phyloP scores from a whole-genome alignment of 805 yeast genomes.

The Candida dajiaensis region DNA sequence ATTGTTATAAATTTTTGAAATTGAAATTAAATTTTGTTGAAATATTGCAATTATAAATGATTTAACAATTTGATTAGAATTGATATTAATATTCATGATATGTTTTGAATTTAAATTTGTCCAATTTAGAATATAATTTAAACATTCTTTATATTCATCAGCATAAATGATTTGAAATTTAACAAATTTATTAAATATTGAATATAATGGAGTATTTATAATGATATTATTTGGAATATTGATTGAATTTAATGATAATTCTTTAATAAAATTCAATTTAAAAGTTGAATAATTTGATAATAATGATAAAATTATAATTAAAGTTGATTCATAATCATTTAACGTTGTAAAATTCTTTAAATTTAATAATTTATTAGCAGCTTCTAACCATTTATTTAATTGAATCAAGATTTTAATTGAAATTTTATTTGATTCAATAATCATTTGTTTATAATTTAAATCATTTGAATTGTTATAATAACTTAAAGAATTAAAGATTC shows the following conservation, averaged over 20 bases:
- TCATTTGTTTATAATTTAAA: background rate
- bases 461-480: conserved; percentile 5
- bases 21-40: conserved; percentile 16
- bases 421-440: conserved; percentile 5
- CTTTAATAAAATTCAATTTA: conserved; percentile 2
- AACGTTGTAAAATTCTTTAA: conserved; percentile 8
- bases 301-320: conserved; percentile 12
- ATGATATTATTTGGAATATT: too few relatives aligned
- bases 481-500: conserved; percentile 10
- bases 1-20: conserved; percentile 12
- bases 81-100: background rate
- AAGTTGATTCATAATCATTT: conserved; percentile 7
- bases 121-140: conserved; percentile 4
- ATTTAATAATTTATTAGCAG: conserved; percentile 11
- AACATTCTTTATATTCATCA: conserved; percentile 6
- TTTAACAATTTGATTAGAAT: background rate
- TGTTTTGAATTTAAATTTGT: background rate
- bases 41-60: conserved; percentile 7
- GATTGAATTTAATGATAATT: too few relatives aligned
- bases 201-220: conserved; percentile 5
- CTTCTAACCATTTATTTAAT: conserved; percentile 19
- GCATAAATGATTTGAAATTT: conserved; percentile 11
- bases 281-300: conserved; percentile 7
- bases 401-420: conserved; percentile 15
- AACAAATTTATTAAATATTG: conserved; percentile 13